Conservation (phyloP, 371 early-diverging fungal genomes). For the Entomophthora muscae region DNA sequence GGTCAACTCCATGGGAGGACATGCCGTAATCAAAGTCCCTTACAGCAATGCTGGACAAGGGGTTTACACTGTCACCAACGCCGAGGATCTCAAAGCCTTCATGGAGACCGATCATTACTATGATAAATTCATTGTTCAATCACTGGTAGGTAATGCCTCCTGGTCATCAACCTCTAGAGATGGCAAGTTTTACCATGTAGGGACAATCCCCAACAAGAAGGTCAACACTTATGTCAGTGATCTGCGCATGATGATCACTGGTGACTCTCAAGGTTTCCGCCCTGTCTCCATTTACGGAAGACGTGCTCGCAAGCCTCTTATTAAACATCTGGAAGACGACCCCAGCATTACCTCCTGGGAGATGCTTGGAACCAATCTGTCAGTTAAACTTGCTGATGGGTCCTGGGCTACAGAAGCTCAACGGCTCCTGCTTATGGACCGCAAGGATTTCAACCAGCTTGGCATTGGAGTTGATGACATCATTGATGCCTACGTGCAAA, state of each 20-base stretch:
- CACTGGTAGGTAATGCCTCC: conserved; percentile 78
- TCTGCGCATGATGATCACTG: conserved; percentile 83
- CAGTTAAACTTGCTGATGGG: conserved; percentile 53
- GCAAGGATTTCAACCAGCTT: conserved; percentile 81
- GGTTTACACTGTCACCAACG: conserved; percentile 80
- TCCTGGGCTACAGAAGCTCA: conserved; percentile 75
- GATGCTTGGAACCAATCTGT: conserved; percentile 85
- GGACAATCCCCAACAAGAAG: conserved; percentile 81
- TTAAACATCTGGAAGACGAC: conserved; percentile 41
- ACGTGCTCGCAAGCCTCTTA: conserved; percentile 58
- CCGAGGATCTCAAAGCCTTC: conserved; percentile 52
- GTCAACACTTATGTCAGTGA: conserved; percentile 73
- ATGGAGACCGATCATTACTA: conserved; percentile 70
- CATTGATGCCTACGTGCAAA: conserved; percentile 88
- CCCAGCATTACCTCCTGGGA: conserved; percentile 58
- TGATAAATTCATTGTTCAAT: conserved; percentile 89
- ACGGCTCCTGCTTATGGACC: conserved; percentile 73
- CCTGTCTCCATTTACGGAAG: conserved; percentile 81
- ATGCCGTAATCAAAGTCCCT: conserved; percentile 82
- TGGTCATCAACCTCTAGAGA: conserved; percentile 68
- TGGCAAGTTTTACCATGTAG: conserved; percentile 78
- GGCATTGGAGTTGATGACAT: conserved; percentile 80
- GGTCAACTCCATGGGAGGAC: conserved; percentile 76
- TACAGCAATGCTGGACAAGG: conserved; percentile 91
- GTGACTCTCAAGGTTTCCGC: conserved; percentile 55